Evolutionary conservation across 345 rosid species (phyloP).

Genomic region (Linum usitatissimum): DNA sequence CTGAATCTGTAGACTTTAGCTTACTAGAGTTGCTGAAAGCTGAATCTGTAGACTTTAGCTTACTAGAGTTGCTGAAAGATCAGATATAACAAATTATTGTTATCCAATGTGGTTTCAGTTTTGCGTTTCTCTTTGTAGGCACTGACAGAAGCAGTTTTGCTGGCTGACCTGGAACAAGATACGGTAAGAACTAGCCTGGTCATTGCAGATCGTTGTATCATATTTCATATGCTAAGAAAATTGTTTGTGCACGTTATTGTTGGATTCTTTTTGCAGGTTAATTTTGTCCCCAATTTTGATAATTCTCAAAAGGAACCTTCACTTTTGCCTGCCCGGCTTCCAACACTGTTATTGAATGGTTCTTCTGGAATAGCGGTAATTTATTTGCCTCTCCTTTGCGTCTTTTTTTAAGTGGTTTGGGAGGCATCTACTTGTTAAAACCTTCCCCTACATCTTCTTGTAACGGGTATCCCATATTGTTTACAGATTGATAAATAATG

Average conservation of each 20-base stretch:
- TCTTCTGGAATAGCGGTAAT: constrained; percentile 95
- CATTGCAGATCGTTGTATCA: constrained; percentile 1
- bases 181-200: constrained; percentile 38
- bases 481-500: background rate
- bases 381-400: constrained; percentile 3
- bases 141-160: constrained; percentile 68
- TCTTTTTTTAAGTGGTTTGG: background rate
- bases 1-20: background rate
- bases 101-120: background rate
- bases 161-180: constrained; percentile 77
- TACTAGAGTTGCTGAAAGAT: background rate
- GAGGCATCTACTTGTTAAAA: constrained; percentile 8
- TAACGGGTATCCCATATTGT: background rate
- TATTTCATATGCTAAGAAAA: background rate
- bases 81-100: background rate
- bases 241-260: background rate
- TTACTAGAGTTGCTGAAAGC: background rate
- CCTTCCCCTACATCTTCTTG: background rate
- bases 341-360: constrained; percentile 77
- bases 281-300: constrained; percentile 87
- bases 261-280: constrained; percentile 43
- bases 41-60: background rate
- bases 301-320: constrained; percentile 87
- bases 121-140: constrained; percentile 32
- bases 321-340: constrained; percentile 87